phyloP scores from a whole-genome alignment of 148 eudicot species.

The Chenopodium berlandieri region DNA sequence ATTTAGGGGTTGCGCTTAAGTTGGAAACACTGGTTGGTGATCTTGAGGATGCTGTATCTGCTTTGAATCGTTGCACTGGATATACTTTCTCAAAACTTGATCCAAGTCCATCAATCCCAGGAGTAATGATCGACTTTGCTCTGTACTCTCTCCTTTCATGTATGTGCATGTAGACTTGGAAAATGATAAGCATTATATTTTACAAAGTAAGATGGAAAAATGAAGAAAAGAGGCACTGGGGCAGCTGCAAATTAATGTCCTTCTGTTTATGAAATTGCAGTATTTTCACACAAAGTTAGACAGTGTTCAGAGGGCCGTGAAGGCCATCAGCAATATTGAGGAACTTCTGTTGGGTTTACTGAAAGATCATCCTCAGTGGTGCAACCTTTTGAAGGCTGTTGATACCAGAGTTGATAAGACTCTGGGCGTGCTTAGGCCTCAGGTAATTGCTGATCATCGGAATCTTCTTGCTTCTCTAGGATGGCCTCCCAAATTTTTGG shows the following conservation, averaged over 20 bases:
- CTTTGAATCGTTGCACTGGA: conserved; percentile 29
- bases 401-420: conserved; percentile 45
- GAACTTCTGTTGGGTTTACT: conserved; percentile 32
- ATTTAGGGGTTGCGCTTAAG: conserved; percentile 40
- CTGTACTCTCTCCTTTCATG: conserved; percentile 16
- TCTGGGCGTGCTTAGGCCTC: conserved; percentile 45
- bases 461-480: conserved; percentile 45
- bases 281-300: conserved; percentile 28
- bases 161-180: conserved; percentile 16
- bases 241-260: not conserved
- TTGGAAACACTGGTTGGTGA: conserved; percentile 55
- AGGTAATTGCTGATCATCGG: conserved; percentile 50
- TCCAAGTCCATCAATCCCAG: conserved; percentile 22
- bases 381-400: conserved; percentile 38
- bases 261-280: conserved; percentile 28
- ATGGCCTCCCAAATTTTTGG: conserved; percentile 48
- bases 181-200: conserved; percentile 5
- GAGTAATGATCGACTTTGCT: conserved; percentile 30
- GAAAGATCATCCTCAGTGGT: conserved; percentile 39
- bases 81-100: conserved; percentile 24
- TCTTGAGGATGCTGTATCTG: conserved; percentile 46
- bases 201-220: not conserved
- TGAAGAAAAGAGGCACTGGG: not conserved
- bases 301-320: conserved; percentile 36
- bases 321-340: conserved; percentile 36